Conservation (phyloP, 352 stramenopile species). For the Globisporangium nodosum region DNA sequence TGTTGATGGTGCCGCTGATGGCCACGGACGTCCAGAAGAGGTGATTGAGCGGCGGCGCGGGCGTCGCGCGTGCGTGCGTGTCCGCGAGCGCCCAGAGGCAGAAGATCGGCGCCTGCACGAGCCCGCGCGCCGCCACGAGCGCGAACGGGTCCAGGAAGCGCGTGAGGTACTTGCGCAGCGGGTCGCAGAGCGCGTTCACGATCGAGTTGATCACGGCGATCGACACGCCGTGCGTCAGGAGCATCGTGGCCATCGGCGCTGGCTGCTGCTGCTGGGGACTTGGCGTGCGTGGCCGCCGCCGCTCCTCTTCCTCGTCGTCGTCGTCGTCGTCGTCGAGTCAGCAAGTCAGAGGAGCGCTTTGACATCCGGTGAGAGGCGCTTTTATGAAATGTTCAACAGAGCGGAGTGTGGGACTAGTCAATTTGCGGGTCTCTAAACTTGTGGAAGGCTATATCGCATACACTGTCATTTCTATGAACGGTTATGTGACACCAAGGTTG, state of each 20-base stretch:
- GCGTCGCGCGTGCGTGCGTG: slow-evolving; percentile 38
- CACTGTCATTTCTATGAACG: no score
- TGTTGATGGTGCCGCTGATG: slow-evolving; percentile 73
- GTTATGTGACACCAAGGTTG: no score
- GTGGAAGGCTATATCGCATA: no score
- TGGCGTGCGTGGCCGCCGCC: not conserved
- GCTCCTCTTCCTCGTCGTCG: not conserved
- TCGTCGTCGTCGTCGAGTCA: no score
- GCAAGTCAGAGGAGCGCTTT: no score
- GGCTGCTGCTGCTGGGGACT: no score
- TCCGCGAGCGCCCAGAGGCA: slow-evolving; percentile 60
- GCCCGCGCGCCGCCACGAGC: slow-evolving; percentile 56
- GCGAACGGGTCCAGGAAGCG: slow-evolving; percentile 81
- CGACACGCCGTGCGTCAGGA: slow-evolving; percentile 60
- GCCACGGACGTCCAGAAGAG: slow-evolving; percentile 78
- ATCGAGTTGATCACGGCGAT: slow-evolving; percentile 79
- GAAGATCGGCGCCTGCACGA: slow-evolving; percentile 71
- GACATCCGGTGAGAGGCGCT: no score
- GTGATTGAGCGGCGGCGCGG: slow-evolving; percentile 66
- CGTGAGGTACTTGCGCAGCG: slow-evolving; percentile 81
- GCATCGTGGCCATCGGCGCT: slow-evolving; percentile 20
- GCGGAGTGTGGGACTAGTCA: no score
- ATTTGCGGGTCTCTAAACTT: no score
- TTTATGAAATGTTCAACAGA: no score
- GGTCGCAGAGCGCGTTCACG: slow-evolving; percentile 73